phyloP scores from a whole-genome alignment of 805 yeast genomes.

The Starmerella cellae region DNA sequence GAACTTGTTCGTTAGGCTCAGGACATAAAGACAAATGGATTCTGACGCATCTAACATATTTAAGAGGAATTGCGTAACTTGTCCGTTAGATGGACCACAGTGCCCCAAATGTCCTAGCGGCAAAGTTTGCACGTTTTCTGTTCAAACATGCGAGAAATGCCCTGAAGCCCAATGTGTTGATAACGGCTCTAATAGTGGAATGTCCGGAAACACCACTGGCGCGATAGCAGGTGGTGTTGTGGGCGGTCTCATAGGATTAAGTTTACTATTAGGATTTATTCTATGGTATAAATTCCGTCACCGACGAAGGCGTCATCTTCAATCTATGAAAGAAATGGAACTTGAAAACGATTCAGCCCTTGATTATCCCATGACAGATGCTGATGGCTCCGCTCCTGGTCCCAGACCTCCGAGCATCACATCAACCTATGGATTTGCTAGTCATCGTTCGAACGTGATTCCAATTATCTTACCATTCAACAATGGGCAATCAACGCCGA shows the following conservation, averaged over 20 bases:
- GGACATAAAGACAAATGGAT: not conserved
- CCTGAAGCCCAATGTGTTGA: constrained; percentile 39
- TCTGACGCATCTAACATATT: not conserved
- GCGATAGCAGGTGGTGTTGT: constrained; percentile 64
- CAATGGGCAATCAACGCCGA: not conserved
- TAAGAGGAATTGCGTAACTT: constrained; percentile 24
- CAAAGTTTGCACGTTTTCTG: constrained; percentile 43
- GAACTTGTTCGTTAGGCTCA: too few relatives aligned
- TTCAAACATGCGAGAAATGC: constrained; percentile 46
- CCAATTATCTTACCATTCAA: constrained; percentile 38
- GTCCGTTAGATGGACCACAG: constrained; percentile 33
- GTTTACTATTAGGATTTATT: constrained; percentile 26
- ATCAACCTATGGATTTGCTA: constrained; percentile 28
- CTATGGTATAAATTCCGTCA: constrained; percentile 17
- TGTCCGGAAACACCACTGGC: constrained; percentile 28
- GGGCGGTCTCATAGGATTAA: constrained; percentile 43
- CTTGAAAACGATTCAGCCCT: constrained; percentile 14
- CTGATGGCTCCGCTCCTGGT: not conserved
- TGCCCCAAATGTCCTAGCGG: constrained; percentile 39
- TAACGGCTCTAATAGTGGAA: not conserved
- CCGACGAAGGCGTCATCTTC: constrained; percentile 9
- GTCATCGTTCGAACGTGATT: constrained; percentile 52
- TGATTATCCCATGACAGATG: constrained; percentile 8
- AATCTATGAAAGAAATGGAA: constrained; percentile 3
- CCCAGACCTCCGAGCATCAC: constrained; percentile 13